Conservation (phyloP, 805 yeast genomes). For the Scheffersomyces coipomensis region DNA sequence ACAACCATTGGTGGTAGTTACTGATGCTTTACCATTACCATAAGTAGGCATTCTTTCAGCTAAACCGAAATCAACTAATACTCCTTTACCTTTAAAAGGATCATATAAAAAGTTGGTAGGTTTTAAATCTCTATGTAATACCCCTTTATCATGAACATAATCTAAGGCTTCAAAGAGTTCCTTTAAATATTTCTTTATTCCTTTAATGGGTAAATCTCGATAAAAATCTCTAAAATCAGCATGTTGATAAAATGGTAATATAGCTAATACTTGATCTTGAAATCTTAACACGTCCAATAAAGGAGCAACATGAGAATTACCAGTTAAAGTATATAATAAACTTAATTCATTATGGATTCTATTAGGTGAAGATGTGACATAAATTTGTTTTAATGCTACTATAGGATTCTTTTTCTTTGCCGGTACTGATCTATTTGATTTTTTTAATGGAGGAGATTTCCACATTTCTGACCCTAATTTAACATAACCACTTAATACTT, state of each 20-base stretch:
- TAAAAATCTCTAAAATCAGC: constrained; percentile 87
- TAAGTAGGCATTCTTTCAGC: constrained; percentile 52
- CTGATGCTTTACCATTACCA: constrained; percentile 1
- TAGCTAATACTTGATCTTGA: constrained; percentile 91
- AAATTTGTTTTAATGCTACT: constrained; percentile 90
- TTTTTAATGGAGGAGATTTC: constrained; percentile 45
- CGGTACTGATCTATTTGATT: constrained; percentile 16
- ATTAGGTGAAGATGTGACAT: constrained; percentile 92
- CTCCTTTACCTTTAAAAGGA: constrained; percentile 67
- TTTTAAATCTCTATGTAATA: constrained; percentile 43
- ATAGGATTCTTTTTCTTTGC: constrained; percentile 32
- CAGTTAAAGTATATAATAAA: constrained; percentile 65
- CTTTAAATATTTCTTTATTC: constrained; percentile 76
- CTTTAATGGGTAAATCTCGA: constrained; percentile 73
- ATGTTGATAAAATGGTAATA: constrained; percentile 87
- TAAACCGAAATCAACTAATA: constrained; percentile 86
- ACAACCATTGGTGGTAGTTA: constrained; percentile 38
- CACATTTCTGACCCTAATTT: constrained; percentile 39
- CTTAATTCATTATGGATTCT: constrained; percentile 87
- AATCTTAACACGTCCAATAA: constrained; percentile 81
- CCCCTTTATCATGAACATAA: constrained; percentile 49
- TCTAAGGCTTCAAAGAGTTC: constrained; percentile 76
- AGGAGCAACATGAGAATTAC: constrained; percentile 79
- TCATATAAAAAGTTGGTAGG: constrained; percentile 71
- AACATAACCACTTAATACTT: constrained; percentile 45